Conservation (phyloP, 78 protist species). For the Isochrysis galbana region DNA sequence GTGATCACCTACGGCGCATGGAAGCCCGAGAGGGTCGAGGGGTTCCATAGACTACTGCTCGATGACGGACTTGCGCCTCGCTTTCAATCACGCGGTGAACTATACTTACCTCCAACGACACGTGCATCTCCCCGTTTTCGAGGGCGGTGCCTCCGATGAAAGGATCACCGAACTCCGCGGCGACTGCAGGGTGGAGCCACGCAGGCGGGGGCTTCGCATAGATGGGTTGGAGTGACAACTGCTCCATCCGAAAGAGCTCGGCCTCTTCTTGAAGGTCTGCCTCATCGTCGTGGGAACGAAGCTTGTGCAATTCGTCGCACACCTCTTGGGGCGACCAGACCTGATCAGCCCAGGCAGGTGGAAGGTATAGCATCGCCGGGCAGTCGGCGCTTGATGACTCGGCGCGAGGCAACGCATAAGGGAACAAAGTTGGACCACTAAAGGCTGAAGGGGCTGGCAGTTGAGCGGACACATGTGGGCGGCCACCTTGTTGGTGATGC, state of each 20-base stretch:
- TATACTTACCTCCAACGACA: slow-evolving; percentile 22
- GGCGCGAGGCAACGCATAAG: too few relatives aligned
- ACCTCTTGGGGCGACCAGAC: background rate
- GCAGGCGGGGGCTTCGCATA: slow-evolving; percentile 35
- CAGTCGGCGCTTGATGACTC: too few relatives aligned
- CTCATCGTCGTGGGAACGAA: background rate
- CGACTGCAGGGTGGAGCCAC: slow-evolving; percentile 45
- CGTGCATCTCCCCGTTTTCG: background rate
- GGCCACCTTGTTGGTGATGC: background rate
- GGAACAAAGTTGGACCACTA: too few relatives aligned
- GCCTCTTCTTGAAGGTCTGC: background rate
- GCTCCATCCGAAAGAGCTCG: background rate
- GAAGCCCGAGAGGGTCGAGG: too few relatives aligned
- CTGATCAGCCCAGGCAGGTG: too few relatives aligned
- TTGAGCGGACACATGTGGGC: too few relatives aligned
- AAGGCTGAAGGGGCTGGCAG: too few relatives aligned
- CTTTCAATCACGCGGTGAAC: too few relatives aligned
- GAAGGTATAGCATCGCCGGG: too few relatives aligned
- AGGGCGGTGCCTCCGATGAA: slow-evolving; percentile 30
- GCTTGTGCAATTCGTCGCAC: background rate
- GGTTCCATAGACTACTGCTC: too few relatives aligned
- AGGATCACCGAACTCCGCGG: slow-evolving; percentile 40
- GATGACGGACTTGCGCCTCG: too few relatives aligned
- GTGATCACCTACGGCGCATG: slow-evolving; percentile 2
- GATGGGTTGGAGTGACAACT: slow-evolving; percentile 28